Conservation (phyloP, 495 filamentous ascomycete genomes). For the Pyrenula aspistea region DNA sequence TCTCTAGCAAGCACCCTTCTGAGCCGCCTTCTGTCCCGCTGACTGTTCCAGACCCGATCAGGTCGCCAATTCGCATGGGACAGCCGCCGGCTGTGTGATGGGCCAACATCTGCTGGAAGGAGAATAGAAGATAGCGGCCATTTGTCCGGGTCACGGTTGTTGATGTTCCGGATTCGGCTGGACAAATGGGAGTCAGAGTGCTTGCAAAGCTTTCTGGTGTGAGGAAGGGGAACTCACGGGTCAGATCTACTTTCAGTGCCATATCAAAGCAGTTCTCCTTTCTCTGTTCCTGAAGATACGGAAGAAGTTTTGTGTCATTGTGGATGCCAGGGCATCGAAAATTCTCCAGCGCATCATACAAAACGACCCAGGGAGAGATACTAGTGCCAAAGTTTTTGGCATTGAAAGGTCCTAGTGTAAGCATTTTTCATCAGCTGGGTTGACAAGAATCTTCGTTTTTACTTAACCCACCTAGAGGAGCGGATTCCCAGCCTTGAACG, state of each 20-base stretch:
- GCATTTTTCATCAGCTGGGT: neutral
- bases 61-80: constrained; percentile 66
- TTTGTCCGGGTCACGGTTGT: constrained; percentile 55
- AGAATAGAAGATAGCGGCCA: constrained; percentile 68
- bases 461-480: constrained; percentile 80
- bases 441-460: neutral
- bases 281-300: constrained; percentile 53
- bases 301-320: constrained; percentile 51
- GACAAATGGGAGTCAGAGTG: too few species aligned
- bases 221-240: constrained; percentile 36
- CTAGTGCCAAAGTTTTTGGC: constrained; percentile 89
- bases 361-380: constrained; percentile 81
- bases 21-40: constrained; percentile 52
- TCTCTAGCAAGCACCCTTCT: constrained; percentile 71
- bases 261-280: constrained; percentile 62
- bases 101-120: constrained; percentile 88
- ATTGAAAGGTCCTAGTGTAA: constrained; percentile 25
- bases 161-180: constrained; percentile 44
- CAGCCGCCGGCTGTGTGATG: constrained; percentile 86
- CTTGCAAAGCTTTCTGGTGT: too few species aligned
- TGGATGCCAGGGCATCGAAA: constrained; percentile 48
- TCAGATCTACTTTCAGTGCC: constrained; percentile 60
- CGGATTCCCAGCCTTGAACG: constrained; percentile 84
- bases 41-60: constrained; percentile 85
- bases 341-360: constrained; percentile 71